Evolutionary conservation across 202 grass and related monocot species (phyloP).

Genomic region (Zoysia matrella): DNA sequence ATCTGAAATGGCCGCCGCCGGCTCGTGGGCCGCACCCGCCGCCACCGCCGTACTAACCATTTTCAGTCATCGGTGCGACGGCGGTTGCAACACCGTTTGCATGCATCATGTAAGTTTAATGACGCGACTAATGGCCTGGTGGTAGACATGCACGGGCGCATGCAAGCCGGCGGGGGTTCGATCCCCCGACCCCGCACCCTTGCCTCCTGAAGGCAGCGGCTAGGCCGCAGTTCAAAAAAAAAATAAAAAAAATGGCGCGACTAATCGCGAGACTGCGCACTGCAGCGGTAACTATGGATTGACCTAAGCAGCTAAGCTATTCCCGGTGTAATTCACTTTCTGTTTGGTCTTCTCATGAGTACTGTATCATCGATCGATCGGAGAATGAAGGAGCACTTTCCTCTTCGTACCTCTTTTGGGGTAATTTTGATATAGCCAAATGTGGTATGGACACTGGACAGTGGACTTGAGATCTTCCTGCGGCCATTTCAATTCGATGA

Average conservation of each 20-base stretch:
- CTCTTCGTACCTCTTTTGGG: neutral
- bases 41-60: constrained; percentile 58
- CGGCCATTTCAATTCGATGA: no score
- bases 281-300: constrained; percentile 15
- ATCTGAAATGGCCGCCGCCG: constrained; percentile 66
- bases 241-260: no score
- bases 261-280: neutral
- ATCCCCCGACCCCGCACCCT: no score
- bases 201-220: no score
- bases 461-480: neutral
- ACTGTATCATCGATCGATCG: neutral
- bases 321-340: constrained; percentile 39
- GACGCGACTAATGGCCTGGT: neutral
- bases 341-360: neutral
- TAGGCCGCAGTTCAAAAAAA: no score
- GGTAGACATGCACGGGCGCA: no score
- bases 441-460: neutral
- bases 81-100: constrained; percentile 16
- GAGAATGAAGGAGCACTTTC: neutral
- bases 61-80: constrained; percentile 32
- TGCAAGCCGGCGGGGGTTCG: no score
- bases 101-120: constrained; percentile 35
- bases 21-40: constrained; percentile 58
- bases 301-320: constrained; percentile 1
- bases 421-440: constrained; percentile 19